Evolutionary conservation across 495 filamentous ascomycete species (phyloP).

Genomic region (Penicillium arizonense): DNA sequence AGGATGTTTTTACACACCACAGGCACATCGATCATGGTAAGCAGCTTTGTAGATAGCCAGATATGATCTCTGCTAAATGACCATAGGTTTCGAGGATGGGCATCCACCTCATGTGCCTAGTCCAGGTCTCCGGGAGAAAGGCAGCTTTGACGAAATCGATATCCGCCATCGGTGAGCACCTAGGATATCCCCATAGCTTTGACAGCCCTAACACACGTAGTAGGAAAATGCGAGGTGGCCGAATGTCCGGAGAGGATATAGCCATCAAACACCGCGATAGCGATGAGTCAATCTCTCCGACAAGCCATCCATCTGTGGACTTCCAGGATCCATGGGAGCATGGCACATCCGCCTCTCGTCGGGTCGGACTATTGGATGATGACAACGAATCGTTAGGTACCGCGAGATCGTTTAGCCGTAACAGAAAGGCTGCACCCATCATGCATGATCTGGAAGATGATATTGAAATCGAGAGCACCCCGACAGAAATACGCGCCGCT

Average conservation of each 20-base stretch:
- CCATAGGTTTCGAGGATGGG: conserved; percentile 19
- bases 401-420: background rate
- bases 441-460: conserved; percentile 5
- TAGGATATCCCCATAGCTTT: background rate
- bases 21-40: conserved; percentile 81
- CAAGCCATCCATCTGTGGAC: conserved; percentile 8
- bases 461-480: conserved; percentile 33
- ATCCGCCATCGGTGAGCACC: conserved; percentile 39
- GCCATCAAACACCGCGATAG: conserved; percentile 9
- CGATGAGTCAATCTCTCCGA: conserved; percentile 20
- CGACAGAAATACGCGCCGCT: background rate
- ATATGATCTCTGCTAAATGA: conserved; percentile 3
- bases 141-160: conserved; percentile 49
- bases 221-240: conserved; percentile 8
- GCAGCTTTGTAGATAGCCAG: background rate
- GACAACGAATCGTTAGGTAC: conserved; percentile 2
- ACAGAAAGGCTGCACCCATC: background rate
- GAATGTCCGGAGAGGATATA: conserved; percentile 20
- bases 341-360: background rate
- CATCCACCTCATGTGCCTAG: conserved; percentile 38
- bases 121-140: conserved; percentile 28
- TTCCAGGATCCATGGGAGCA: conserved; percentile 19
- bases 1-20: conserved; percentile 83
- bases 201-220: background rate
- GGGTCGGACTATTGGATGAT: background rate